Percentiles rank a stretch among this genome's conserved stretches.
These are phyloP conservation scores for Erodium trifolium DNA, from an alignment of 441 rosid genomes.

Conservation along the genomic window DNA sequence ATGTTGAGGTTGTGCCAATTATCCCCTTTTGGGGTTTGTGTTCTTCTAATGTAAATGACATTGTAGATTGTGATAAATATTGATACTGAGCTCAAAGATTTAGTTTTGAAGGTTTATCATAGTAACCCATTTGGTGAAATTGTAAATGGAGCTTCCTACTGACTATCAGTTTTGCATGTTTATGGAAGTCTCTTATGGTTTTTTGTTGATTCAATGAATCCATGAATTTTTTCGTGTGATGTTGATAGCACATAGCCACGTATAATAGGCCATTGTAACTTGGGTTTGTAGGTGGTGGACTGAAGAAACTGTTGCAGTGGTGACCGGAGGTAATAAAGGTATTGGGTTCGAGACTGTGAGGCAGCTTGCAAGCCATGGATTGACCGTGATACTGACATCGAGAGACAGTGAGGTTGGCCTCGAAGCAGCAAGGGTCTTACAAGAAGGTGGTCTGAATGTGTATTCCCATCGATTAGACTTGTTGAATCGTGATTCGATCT, in stretches of 20 bases:
- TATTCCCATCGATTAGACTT: conserved; percentile 68
- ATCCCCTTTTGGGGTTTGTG: not conserved
- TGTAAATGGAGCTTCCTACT: too few species aligned
- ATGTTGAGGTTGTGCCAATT: not conserved
- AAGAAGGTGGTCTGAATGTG: conserved; percentile 55
- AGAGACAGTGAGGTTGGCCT: conserved; percentile 52
- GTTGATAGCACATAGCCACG: not conserved
- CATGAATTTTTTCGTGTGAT: not conserved
- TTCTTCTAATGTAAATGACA: not conserved
- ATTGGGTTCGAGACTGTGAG: conserved; percentile 75
- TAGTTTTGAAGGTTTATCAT: not conserved
- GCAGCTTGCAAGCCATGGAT: conserved; percentile 72
- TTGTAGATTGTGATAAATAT: not conserved
- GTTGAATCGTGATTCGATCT: conserved; percentile 39
- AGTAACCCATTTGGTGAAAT: not conserved
- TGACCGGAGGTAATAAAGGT: conserved; percentile 84
- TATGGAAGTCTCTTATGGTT: not conserved
- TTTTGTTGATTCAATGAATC: not conserved
- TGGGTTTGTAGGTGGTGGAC: conserved; percentile 77
- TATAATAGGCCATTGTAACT: not conserved
- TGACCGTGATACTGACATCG: conserved; percentile 66
- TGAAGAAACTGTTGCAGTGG: conserved; percentile 64
- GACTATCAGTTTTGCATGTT: too few species aligned
- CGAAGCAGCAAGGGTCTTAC: conserved; percentile 53
- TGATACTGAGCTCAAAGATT: not conserved